Evolutionary conservation across 2,329 filamentous ascomycete species (phyloP).

Genomic region (Neofusicoccum ribis): DNA sequence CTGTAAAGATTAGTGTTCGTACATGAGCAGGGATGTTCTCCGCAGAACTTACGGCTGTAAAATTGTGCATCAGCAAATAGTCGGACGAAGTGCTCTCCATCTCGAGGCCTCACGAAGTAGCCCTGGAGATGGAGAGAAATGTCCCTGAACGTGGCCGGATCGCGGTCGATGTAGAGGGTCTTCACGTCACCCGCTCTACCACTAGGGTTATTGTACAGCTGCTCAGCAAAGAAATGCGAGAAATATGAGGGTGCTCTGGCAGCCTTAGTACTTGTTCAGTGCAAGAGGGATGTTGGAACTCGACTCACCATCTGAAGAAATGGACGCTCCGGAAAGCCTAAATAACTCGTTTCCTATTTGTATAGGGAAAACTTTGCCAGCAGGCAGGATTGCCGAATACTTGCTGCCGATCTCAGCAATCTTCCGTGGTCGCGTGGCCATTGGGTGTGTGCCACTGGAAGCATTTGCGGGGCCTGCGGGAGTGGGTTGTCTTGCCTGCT

Average conservation of each 20-base stretch:
- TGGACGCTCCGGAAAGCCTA: constrained; percentile 66
- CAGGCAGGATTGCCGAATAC: constrained; percentile 54
- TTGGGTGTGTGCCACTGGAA: not conserved
- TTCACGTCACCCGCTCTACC: constrained; percentile 62
- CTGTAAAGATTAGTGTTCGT: not conserved
- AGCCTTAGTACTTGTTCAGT: constrained; percentile 45
- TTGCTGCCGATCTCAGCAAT: constrained; percentile 9
- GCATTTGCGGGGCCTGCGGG: not conserved
- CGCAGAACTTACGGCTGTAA: constrained; percentile 59
- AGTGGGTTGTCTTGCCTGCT: constrained; percentile 11
- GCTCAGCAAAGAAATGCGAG: constrained; percentile 87
- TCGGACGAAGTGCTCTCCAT: constrained; percentile 85
- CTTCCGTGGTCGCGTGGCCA: not conserved
- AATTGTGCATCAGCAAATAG: constrained; percentile 95
- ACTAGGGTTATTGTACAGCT: constrained; percentile 63
- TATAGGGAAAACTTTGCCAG: constrained; percentile 70
- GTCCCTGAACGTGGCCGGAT: constrained; percentile 83
- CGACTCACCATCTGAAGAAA: constrained; percentile 68
- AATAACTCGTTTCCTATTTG: constrained; percentile 71
- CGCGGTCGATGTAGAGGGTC: constrained; percentile 92
- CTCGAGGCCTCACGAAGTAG: constrained; percentile 79
- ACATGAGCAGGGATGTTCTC: constrained; percentile 43
- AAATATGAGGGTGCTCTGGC: constrained; percentile 89
- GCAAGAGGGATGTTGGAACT: not conserved
- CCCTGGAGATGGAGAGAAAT: constrained; percentile 88